A percentile compares a stretch with the other conserved stretches of the same genome.
phyloP scores from a whole-genome alignment of 73 alveolate species.

The Stentor coeruleus region DNA sequence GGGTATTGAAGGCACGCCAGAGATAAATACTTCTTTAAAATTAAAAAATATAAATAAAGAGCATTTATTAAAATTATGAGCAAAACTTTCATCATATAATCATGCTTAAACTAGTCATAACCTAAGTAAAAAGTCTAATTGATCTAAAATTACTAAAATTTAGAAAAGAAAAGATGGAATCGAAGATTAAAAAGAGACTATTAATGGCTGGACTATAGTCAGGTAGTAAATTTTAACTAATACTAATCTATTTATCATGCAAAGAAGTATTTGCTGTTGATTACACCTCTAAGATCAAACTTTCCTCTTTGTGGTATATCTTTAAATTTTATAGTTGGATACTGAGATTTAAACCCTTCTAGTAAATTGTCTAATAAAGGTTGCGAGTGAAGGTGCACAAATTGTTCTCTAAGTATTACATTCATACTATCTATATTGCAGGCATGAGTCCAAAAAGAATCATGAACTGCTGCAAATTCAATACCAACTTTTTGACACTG shows the following conservation, averaged over 20 bases:
- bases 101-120: no score
- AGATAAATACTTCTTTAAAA: no score
- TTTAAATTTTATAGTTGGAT: constrained; percentile 72
- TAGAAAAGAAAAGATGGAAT: no score
- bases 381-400: constrained; percentile 63
- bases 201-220: no score
- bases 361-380: constrained; percentile 64
- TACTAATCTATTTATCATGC: constrained; percentile 27
- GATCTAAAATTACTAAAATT: no score
- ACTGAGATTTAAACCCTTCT: constrained; percentile 59
- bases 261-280: constrained; percentile 46
- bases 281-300: constrained; percentile 47
- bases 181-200: no score
- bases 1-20: no score
- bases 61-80: no score
- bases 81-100: no score
- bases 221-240: no score
- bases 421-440: constrained; percentile 61
- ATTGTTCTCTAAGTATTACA: constrained; percentile 55
- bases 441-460: constrained; percentile 90
- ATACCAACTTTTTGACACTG: constrained; percentile 65
- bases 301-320: constrained; percentile 72
- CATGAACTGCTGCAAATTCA: constrained; percentile 92
- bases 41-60: no score
- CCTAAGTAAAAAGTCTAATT: no score